Evolutionary conservation across 805 yeast genomes (phyloP).

Genomic region (Candida loeiensis): DNA sequence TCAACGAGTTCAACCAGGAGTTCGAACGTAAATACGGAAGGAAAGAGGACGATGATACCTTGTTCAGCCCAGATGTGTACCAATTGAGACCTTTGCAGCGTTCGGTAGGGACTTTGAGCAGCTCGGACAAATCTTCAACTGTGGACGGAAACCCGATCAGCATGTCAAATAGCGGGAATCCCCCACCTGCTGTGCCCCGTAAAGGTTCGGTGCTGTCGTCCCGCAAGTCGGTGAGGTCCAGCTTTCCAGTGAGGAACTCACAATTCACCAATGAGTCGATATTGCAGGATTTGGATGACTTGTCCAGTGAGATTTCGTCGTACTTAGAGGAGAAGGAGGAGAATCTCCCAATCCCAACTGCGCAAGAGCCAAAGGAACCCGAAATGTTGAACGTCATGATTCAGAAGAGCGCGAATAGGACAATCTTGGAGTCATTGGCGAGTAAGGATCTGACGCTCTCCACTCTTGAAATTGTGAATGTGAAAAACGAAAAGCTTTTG

Average conservation of each 20-base stretch:
- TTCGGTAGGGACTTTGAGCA: conserved; percentile 30
- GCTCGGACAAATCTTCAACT: conserved; percentile 15
- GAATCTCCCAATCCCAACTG: neutral
- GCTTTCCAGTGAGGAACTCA: conserved; percentile 12
- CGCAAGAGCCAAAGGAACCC: neutral
- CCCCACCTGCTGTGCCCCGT: neutral
- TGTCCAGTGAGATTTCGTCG: conserved; percentile 24
- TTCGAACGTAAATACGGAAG: conserved; percentile 15
- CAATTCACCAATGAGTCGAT: conserved; percentile 28
- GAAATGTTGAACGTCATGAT: conserved; percentile 4
- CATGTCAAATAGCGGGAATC: neutral
- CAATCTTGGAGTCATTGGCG: conserved; percentile 8
- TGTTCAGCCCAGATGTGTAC: conserved; percentile 18
- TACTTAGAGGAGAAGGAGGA: conserved; percentile 7
- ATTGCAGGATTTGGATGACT: conserved; percentile 25
- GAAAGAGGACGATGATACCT: conserved; percentile 10
- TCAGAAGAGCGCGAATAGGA: conserved; percentile 6
- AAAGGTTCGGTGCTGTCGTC: neutral
- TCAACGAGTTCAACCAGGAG: conserved; percentile 22
- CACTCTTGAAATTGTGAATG: conserved; percentile 4
- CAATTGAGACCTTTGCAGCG: conserved; percentile 30
- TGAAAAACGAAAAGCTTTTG: neutral
- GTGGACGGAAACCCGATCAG: neutral
- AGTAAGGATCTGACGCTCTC: conserved; percentile 3
- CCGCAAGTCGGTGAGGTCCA: conserved; percentile 7